Evolutionary conservation across 2,329 filamentous ascomycete species (phyloP), one percentile per base, ranked within the genome.

Genomic region (Bipolaris oryzae): DNA sequence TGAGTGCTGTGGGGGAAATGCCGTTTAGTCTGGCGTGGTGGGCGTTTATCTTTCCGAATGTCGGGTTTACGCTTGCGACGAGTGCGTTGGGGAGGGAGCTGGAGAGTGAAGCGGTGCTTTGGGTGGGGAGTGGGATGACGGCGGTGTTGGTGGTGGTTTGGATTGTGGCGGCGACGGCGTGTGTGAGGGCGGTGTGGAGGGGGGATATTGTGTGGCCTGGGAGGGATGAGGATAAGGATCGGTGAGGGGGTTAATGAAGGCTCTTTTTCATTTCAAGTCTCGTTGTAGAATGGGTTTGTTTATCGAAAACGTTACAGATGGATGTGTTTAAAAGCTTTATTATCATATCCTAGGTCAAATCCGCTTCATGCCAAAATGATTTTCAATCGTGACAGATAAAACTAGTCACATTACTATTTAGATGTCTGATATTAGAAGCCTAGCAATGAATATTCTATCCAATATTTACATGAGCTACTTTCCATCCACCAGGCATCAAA

Each of bases 11-110:
- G 3, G 55, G 55, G 0, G 53, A 52, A 7, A 72, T 72, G 34
- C 84, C 83, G 80, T 82, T 86, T 83, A 63, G 55, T 79, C 76
- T 88, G 1, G 58, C 55, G 9, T 88, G 85, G 85, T 89, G 84
- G 82, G 84, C 84, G 0, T 81, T 85, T 66, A 71, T 78, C 0
- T 78, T 78, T 42, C 76, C 76, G 0, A 78, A 78, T 55, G 73
- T 76, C 3, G 76, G 76, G 13, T 77, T 78, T 41, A 70, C 69
- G 34, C 43, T 77, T 16, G 72, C 74, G 11, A 78, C 76, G 0
- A 67, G 73, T 18, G 52, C 66, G 20, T 71, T 78, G 49, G 75
- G 73, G 3, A 61, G 55, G 16, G 68, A 71, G 41, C 47, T 78
- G 39, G 51, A 64, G 20, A 74, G 73, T 18, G 61, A 69, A n/a